A percentile compares a stretch with the other conserved stretches of the same genome.
Evolutionary conservation across 495 filamentous ascomycete species (phyloP).

Genomic region (Neurospora cerealis): DNA sequence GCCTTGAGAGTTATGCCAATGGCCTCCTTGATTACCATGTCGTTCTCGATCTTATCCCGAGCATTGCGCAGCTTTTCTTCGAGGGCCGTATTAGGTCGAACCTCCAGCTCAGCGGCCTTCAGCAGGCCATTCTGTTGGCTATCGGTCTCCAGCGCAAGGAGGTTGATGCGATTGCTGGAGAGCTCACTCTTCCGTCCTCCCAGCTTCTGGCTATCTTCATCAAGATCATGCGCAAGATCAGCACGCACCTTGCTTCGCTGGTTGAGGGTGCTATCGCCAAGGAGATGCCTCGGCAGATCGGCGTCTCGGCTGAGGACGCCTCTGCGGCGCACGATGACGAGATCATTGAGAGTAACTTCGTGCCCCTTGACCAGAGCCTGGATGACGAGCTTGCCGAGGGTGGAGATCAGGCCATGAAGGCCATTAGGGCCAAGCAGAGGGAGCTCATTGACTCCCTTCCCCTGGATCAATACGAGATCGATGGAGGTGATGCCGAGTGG

Average conservation of each 20-base stretch:
- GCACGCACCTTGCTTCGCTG: conserved; percentile 62
- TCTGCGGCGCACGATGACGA: conserved; percentile 50
- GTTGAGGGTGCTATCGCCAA: conserved; percentile 64
- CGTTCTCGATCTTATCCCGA: conserved; percentile 85
- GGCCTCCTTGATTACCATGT: conserved; percentile 97
- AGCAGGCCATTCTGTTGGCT: conserved; percentile 76
- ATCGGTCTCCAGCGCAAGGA: conserved; percentile 85
- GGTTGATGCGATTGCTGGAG: conserved; percentile 70
- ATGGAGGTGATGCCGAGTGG: conserved; percentile 62
- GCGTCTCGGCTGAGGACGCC: conserved; percentile 45
- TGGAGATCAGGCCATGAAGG: conserved; percentile 60
- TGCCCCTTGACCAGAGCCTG: conserved; percentile 58
- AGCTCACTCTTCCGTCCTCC: conserved; percentile 59
- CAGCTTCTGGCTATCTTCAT: conserved; percentile 95
- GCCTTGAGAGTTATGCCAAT: conserved; percentile 88
- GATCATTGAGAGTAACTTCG: conserved; percentile 49
- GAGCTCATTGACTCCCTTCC: conserved; percentile 83
- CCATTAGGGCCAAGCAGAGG: conserved; percentile 62
- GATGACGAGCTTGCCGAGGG: conserved; percentile 84
- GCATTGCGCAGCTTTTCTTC: conserved; percentile 74
- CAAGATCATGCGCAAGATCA: conserved; percentile 84
- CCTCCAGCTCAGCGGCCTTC: conserved; percentile 65
- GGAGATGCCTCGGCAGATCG: conserved; percentile 51
- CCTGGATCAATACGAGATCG: conserved; percentile 79
- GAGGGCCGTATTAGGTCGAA: conserved; percentile 54